These are phyloP conservation scores for Eimeria falciformis DNA, from an alignment of 169 alveolate species.

Conservation along the genomic window DNA sequence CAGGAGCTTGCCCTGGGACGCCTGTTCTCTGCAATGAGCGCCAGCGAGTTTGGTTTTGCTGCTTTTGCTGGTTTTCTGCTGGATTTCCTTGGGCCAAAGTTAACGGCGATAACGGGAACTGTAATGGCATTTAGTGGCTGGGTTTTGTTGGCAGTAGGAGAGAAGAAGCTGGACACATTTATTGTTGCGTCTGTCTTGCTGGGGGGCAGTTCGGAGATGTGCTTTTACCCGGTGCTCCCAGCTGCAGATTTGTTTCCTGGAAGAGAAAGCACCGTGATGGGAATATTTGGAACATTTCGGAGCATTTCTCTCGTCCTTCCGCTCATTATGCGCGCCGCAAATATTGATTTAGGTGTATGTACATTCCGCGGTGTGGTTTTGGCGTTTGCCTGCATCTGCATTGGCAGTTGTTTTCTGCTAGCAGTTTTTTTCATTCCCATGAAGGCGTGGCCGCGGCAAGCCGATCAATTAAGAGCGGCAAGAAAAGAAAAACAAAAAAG, in stretches of 20 bases:
- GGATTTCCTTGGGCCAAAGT: conserved; percentile 40
- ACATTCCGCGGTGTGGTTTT: not conserved
- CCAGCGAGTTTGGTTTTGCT: conserved; percentile 30
- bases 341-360: not conserved
- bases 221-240: conserved; percentile 33
- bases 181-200: conserved; percentile 29
- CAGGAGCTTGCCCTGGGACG: conserved; percentile 39
- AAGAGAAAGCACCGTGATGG: conserved; percentile 26
- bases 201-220: conserved; percentile 46
- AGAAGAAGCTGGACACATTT: not conserved
- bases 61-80: conserved; percentile 42
- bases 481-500: too few species aligned
- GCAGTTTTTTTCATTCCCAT: conserved; percentile 16
- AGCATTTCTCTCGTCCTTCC: conserved; percentile 24
- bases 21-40: conserved; percentile 16
- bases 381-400: conserved; percentile 18
- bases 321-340: not conserved
- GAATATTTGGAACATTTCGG: conserved; percentile 33
- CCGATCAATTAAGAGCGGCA: not conserved
- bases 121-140: not conserved
- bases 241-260: conserved; percentile 64
- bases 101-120: not conserved
- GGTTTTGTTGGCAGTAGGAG: conserved; percentile 31
- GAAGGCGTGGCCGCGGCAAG: conserved; percentile 3
- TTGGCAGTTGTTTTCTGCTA: not conserved